phyloP scores from a whole-genome alignment of 306 rosid genomes.

The Heteromeles arbutifolia region DNA sequence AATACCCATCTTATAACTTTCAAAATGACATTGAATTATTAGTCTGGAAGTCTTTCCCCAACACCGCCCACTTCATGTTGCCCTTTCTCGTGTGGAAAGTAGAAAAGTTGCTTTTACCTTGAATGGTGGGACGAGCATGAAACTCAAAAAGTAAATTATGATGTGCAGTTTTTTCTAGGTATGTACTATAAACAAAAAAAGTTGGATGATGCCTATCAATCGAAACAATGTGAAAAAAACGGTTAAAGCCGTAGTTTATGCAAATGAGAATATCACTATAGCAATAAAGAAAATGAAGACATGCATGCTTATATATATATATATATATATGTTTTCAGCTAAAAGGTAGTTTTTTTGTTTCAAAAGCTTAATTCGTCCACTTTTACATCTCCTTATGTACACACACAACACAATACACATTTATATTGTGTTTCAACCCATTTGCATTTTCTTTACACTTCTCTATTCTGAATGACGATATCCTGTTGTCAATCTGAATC shows the following conservation, averaged over 20 bases:
- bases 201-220: neutral
- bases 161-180: neutral
- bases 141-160: neutral
- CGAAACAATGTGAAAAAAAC: neutral
- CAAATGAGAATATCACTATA: neutral
- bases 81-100: neutral
- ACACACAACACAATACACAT: neutral
- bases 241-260: neutral
- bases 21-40: fast-evolving
- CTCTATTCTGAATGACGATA: too few species aligned
- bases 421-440: neutral
- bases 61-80: neutral
- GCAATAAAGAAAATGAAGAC: neutral
- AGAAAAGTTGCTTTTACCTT: neutral
- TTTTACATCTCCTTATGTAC: neutral
- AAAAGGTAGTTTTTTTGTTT: neutral
- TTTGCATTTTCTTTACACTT: neutral
- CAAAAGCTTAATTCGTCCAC: neutral
- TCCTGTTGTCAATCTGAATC: too few species aligned
- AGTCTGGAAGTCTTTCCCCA: neutral
- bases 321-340: neutral
- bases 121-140: neutral
- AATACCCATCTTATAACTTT: too few species aligned
- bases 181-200: neutral
- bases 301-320: neutral